Conservation (phyloP, 2,329 filamentous ascomycete genomes). For the Raffaelea albimanens region DNA sequence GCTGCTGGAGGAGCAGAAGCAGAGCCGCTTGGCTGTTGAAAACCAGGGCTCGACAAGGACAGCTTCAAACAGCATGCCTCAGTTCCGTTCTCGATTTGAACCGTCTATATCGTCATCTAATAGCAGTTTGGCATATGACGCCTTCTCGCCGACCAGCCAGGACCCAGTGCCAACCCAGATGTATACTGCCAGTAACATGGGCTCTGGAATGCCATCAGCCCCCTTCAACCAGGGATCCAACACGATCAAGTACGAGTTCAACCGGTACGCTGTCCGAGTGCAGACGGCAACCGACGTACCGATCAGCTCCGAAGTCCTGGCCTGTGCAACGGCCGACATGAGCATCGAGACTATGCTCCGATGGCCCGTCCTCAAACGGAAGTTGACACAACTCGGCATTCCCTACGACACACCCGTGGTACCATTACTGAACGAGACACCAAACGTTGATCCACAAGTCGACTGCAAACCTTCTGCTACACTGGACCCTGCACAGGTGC, state of each 20-base stretch:
- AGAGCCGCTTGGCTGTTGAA: not conserved
- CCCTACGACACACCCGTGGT: not conserved
- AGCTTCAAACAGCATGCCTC: not conserved
- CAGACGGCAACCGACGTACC: constrained; percentile 5
- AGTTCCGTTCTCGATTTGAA: no score
- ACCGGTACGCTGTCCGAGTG: not conserved
- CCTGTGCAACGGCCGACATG: constrained; percentile 4
- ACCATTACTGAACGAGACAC: not conserved
- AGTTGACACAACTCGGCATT: not conserved
- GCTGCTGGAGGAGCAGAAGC: not conserved
- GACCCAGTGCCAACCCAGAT: not conserved
- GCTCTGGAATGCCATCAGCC: not conserved
- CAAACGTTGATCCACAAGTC: constrained; percentile 30
- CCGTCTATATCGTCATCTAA: not conserved
- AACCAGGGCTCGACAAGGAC: not conserved
- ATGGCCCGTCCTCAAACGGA: constrained; percentile 6
- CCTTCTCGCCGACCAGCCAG: not conserved
- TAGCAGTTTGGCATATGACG: not conserved
- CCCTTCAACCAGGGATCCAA: not conserved
- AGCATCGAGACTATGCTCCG: constrained; percentile 7
- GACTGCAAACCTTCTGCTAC: constrained; percentile 25
- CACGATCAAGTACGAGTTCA: not conserved
- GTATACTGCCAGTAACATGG: not conserved
- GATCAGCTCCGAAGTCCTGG: constrained; percentile 2
- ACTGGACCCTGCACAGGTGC: not conserved